These are phyloP conservation scores for Kwoniella bestiolae DNA, from an alignment of 768 basidiomycete species.

Conservation along the genomic window DNA sequence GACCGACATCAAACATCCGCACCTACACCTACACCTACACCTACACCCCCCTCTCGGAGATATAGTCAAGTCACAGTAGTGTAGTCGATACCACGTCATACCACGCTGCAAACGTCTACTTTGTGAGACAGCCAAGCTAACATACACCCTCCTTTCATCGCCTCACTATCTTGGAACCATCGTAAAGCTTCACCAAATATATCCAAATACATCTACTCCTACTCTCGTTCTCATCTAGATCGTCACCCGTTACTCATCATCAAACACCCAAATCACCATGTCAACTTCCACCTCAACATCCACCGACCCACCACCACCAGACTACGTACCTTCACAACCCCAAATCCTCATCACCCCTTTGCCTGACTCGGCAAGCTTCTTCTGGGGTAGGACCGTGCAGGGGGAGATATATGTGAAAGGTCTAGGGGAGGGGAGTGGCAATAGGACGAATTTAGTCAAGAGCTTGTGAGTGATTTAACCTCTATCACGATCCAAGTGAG, in stretches of 20 bases:
- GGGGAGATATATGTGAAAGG: constrained; percentile 56
- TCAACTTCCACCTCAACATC: constrained; percentile 1
- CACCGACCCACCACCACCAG: constrained; percentile 35
- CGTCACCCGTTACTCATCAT: background rate
- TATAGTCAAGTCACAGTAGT: background rate
- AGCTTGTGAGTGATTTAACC: constrained; percentile 35
- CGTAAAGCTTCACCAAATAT: too few relatives aligned
- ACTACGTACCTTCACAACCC: constrained; percentile 46
- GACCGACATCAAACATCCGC: too few relatives aligned
- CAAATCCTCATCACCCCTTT: constrained; percentile 52
- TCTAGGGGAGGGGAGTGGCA: constrained; percentile 33
- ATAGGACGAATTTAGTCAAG: constrained; percentile 28
- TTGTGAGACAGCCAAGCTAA: background rate
- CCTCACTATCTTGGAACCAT: background rate
- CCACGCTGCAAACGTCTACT: background rate
- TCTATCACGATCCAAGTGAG: too few relatives aligned
- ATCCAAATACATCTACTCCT: constrained; percentile 1
- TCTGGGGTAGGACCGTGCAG: constrained; percentile 48
- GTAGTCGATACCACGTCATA: background rate
- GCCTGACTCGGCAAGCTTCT: constrained; percentile 53
- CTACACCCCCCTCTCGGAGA: background rate
- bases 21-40: too few relatives aligned
- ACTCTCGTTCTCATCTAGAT: background rate
- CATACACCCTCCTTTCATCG: constrained; percentile 16
- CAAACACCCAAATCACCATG: background rate